Conservation (phyloP, 129 eudicot genomes). For the Centaurea solstitialis region DNA sequence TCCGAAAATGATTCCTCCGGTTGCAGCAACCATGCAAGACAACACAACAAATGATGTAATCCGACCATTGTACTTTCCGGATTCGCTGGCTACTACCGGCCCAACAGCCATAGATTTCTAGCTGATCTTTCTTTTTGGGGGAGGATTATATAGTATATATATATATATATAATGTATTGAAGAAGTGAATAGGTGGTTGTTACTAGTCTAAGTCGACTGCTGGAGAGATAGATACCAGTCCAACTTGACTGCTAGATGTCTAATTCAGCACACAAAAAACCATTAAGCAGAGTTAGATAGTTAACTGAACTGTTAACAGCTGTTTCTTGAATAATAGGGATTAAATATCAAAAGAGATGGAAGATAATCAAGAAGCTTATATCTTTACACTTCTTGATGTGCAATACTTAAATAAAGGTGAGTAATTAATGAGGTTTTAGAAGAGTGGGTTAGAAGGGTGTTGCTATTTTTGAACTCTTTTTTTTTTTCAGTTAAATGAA, state of each 20-base stretch:
- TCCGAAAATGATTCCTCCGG: constrained; percentile 75
- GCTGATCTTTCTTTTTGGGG: not conserved
- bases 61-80: constrained; percentile 44
- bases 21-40: constrained; percentile 75
- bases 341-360: not conserved
- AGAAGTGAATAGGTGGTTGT: too few relatives aligned
- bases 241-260: constrained; percentile 19
- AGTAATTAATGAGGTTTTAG: not conserved
- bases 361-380: not conserved
- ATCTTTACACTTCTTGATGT: too few relatives aligned
- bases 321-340: not conserved
- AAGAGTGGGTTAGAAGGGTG: not conserved
- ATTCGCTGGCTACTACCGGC: constrained; percentile 20
- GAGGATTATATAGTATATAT: too few relatives aligned
- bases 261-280: not conserved
- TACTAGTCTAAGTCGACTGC: not conserved
- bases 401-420: not conserved
- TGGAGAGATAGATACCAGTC: constrained; percentile 17
- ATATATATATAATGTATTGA: too few relatives aligned
- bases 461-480: not conserved
- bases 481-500: not conserved
- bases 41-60: constrained; percentile 55
- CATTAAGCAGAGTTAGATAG: not conserved
- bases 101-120: constrained; percentile 48
- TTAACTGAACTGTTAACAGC: not conserved